A percentile compares a stretch with the other conserved stretches of the same genome.
phyloP scores from a whole-genome alignment of 208 protist genomes.

The Trypanosoma boissoni region DNA sequence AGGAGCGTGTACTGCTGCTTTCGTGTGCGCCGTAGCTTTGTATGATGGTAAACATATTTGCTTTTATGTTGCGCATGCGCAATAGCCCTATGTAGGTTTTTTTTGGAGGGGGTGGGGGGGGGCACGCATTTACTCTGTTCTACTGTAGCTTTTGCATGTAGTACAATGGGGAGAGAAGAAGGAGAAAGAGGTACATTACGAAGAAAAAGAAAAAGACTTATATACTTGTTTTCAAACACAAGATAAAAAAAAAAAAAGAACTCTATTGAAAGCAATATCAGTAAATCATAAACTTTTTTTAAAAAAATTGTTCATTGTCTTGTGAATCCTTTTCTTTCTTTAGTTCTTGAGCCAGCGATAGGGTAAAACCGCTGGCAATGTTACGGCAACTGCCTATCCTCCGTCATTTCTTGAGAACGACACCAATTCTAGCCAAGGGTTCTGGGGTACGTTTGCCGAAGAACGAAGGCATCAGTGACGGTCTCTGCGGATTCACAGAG shows the following conservation, averaged over 20 bases:
- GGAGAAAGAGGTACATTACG: background rate
- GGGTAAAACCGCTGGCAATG: background rate
- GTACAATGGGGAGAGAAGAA: too few relatives aligned
- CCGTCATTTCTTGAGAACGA: background rate
- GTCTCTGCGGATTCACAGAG: constrained; percentile 55
- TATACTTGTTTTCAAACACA: background rate
- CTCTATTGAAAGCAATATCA: too few relatives aligned
- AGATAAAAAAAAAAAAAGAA: too few relatives aligned
- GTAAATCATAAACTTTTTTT: background rate
- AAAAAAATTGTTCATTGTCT: background rate
- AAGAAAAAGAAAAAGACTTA: background rate
- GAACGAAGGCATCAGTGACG: constrained; percentile 62
- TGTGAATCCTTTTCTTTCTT: background rate
- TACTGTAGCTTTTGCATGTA: too few relatives aligned
- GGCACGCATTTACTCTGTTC: too few relatives aligned
- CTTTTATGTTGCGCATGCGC: background rate
- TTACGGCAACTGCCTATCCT: background rate
- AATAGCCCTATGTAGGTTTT: too few relatives aligned
- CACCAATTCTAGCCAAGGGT: constrained; percentile 18
- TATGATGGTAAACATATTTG: background rate
- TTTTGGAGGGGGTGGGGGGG: too few relatives aligned
- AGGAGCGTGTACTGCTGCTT: constrained; percentile 12
- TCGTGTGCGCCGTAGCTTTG: background rate
- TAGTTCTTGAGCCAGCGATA: background rate
- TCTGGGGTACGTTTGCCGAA: constrained; percentile 26